Conservation (phyloP, 2,329 filamentous ascomycete genomes). For the Emergomyces pasteurianus region DNA sequence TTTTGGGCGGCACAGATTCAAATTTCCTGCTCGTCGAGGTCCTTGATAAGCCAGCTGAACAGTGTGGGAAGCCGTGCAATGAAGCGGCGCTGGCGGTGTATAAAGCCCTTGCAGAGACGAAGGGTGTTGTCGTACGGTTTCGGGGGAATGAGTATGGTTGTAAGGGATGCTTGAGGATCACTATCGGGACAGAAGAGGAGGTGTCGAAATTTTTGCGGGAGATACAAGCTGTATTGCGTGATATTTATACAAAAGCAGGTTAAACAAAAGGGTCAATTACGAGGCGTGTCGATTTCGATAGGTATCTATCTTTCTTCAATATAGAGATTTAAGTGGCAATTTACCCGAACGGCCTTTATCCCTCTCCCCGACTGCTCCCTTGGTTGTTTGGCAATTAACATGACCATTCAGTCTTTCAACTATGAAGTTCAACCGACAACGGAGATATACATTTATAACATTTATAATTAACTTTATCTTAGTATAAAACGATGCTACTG, state of each 20-base stretch:
- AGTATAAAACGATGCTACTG: background rate
- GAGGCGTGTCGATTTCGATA: background rate
- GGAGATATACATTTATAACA: too few species aligned
- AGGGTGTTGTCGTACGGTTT: slow-evolving; percentile 87
- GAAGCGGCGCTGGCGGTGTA: slow-evolving; percentile 67
- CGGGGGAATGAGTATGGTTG: slow-evolving; percentile 88
- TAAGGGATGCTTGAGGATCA: slow-evolving; percentile 77
- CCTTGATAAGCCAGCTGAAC: slow-evolving; percentile 46
- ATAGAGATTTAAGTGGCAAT: background rate
- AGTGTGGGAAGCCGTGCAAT: slow-evolving; percentile 64
- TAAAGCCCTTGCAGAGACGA: slow-evolving; percentile 68
- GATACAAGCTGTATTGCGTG: slow-evolving; percentile 42
- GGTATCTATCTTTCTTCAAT: background rate
- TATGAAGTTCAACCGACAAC: background rate
- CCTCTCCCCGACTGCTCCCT: background rate
- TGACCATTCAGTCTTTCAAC: background rate
- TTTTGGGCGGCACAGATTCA: slow-evolving; percentile 66
- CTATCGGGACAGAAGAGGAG: slow-evolving; percentile 80
- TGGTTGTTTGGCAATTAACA: too few species aligned
- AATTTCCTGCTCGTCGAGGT: slow-evolving; percentile 93
- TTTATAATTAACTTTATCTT: background rate
- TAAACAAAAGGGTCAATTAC: background rate
- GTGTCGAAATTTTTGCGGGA: slow-evolving; percentile 66
- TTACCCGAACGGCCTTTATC: background rate
- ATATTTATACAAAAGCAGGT: slow-evolving; percentile 28